Evolutionary conservation across 2,329 filamentous ascomycete species (phyloP).

Genomic region (Curvularia sp.): DNA sequence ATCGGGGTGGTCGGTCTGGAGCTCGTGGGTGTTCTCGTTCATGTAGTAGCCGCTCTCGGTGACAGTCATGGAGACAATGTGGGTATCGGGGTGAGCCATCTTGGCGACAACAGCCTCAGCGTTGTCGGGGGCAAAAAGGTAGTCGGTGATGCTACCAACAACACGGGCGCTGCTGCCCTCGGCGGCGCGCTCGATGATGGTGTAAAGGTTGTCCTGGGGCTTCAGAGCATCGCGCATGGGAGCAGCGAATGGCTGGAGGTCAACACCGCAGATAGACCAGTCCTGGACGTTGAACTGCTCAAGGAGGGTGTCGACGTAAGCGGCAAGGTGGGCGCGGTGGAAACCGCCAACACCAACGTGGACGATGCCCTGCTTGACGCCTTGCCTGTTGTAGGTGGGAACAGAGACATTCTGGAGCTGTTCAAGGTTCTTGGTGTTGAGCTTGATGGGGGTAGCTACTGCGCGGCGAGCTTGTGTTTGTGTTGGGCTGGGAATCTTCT

Average conservation of each 20-base stretch:
- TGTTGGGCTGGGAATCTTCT: conserved; percentile 5
- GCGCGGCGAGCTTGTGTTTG: conserved; percentile 6
- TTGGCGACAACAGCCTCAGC: conserved; percentile 39
- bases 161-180: conserved; percentile 33
- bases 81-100: conserved; percentile 39
- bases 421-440: conserved; percentile 32
- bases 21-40: conserved; percentile 42
- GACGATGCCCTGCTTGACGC: conserved; percentile 40
- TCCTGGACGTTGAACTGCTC: conserved; percentile 35
- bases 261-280: conserved; percentile 42
- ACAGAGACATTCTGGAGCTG: conserved; percentile 30
- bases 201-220: conserved; percentile 40
- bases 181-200: conserved; percentile 36
- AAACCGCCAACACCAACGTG: conserved; percentile 41
- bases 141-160: conserved; percentile 38
- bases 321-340: conserved; percentile 39
- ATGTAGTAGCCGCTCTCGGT: conserved; percentile 42
- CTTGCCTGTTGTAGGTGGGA: conserved; percentile 34
- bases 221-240: conserved; percentile 35
- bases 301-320: conserved; percentile 38
- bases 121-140: conserved; percentile 39
- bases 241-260: conserved; percentile 36
- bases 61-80: conserved; percentile 42
- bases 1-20: conserved; percentile 35
- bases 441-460: conserved; percentile 13